Evolutionary conservation across 139 green algal genomes (phyloP), one percentile per base, ranked within the genome.

Genomic region (Volvox africanus): DNA sequence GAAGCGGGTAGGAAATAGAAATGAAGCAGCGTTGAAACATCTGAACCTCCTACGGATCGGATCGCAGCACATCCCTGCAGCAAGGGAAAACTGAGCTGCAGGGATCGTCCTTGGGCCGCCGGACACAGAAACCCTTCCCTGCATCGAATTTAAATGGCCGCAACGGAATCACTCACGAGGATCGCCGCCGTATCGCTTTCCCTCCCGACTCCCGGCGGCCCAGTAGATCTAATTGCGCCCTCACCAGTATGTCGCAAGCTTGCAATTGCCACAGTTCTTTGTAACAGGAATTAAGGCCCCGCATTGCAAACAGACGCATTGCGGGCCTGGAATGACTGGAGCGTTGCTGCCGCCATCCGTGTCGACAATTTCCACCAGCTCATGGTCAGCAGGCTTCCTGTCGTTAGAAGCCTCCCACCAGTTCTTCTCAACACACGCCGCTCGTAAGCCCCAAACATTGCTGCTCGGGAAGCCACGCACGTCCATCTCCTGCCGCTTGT

Each of bases 201-300:
- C 24, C 21, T 73, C 71, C 28, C 71, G 28, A n/a, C 12, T 30
- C 28, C 19, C 19, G 71, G 14, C 1, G 33, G 71, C 14, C 71
- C 71, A n/a, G 21, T 30, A 32, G 18, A 18, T 9, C 24, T 20
- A 21, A 16, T 79, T n/a, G 71, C 26, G 18, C 21, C 28, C 83
- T 50, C 69, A 89, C 85, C 85, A 89, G 44, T 86, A 81, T 1
- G 61, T 36, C 32, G 89, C 88, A 20, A 76, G 75, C 21, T 83
- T 82, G 71, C 80, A 92, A 13, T 32, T 73, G 28, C 71, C 80
- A 44, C 65, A 92, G 1, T 36, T 82, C 67, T 89, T 89, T 19
- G 44, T 26, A 5, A 20, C 2, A 1, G 69, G 69, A 13, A 82
- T 80, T 21, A 55, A 50, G 21, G 55, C n/a, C 5, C 69, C 85